A percentile compares a stretch with the other conserved stretches of the same genome.
These are phyloP conservation scores for Candida piceae DNA, from an alignment of 805 yeast genomes.

Conservation along the genomic window DNA sequence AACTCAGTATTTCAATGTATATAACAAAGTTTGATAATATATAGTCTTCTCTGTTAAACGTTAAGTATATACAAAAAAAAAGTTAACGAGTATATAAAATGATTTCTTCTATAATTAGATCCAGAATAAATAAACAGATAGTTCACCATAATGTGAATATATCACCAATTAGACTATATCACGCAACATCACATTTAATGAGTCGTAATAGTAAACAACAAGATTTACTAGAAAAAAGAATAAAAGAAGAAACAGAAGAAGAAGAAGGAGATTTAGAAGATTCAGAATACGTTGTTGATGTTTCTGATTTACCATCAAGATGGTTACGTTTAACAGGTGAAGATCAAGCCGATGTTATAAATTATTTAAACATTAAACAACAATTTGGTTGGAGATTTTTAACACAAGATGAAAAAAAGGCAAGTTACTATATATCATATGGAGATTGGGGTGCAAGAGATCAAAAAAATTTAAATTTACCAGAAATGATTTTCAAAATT, in stretches of 20 bases:
- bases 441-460: constrained; percentile 64
- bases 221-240: neutral
- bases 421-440: constrained; percentile 53
- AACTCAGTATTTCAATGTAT: no score
- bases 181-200: no score
- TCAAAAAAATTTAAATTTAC: constrained; percentile 18
- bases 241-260: neutral
- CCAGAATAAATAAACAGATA: no score
- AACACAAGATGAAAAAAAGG: constrained; percentile 48
- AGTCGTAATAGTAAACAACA: no score
- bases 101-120: no score
- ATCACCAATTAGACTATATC: no score
- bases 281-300: constrained; percentile 28
- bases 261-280: constrained; percentile 13
- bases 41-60: no score
- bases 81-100: no score
- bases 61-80: no score
- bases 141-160: no score
- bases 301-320: constrained; percentile 25
- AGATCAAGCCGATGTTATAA: constrained; percentile 32
- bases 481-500: constrained; percentile 30
- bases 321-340: constrained; percentile 32
- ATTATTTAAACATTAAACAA: constrained; percentile 32
- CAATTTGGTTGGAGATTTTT: constrained; percentile 35
- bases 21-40: no score